Percentiles rank a stretch among this genome's conserved stretches.
phyloP scores from a whole-genome alignment of 331 rosid species.

The Quercus phellos region DNA sequence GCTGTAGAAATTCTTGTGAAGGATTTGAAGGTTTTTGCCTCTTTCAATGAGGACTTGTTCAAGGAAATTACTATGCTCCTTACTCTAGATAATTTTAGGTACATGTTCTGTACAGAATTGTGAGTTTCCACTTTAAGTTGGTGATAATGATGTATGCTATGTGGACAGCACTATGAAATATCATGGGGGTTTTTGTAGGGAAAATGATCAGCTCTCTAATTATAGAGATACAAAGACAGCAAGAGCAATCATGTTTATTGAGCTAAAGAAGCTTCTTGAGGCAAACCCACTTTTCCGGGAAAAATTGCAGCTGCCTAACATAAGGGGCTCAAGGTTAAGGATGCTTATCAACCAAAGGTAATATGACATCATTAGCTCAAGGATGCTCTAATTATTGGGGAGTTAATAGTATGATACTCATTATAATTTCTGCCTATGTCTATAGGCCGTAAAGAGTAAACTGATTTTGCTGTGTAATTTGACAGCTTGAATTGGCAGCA shows the following conservation, averaged over 20 bases:
- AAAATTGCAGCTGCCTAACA: conserved; percentile 16
- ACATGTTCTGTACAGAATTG: neutral
- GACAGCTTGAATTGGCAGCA: conserved; percentile 28
- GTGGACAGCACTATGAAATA: neutral
- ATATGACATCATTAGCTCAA: neutral
- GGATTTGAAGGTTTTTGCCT: conserved; percentile 19
- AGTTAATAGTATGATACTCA: neutral
- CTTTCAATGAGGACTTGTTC: conserved; percentile 13
- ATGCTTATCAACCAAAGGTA: conserved; percentile 22
- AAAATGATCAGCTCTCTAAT: neutral
- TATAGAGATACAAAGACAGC: conserved; percentile 9
- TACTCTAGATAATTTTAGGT: conserved; percentile 22
- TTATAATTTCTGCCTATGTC: neutral
- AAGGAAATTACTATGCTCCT: conserved; percentile 19
- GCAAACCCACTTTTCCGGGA: conserved; percentile 9
- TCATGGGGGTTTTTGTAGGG: conserved; percentile 19
- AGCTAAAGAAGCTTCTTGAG: conserved; percentile 13
- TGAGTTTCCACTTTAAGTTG: neutral
- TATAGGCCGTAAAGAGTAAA: neutral
- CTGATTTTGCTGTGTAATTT: conserved; percentile 3
- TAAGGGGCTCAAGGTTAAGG: conserved; percentile 11
- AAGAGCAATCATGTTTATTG: conserved; percentile 6
- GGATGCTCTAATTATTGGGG: neutral
- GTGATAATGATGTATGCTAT: neutral
- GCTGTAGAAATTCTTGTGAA: conserved; percentile 20